These are phyloP conservation scores for Quercus lobata DNA, from an alignment of 331 rosid species.

Conservation along the genomic window DNA sequence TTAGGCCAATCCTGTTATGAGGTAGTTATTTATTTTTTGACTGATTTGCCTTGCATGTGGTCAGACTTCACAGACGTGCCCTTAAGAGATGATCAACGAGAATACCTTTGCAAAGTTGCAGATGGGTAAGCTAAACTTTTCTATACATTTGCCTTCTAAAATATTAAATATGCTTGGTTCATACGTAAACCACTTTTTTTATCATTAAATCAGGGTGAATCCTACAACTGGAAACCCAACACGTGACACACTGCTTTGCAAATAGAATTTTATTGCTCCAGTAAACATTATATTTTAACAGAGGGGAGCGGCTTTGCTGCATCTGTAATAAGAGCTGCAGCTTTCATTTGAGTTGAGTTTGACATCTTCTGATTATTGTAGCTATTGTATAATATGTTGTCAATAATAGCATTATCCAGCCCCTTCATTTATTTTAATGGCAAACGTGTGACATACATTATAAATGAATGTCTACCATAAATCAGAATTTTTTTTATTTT, in stretches of 20 bases:
- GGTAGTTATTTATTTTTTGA: conserved; percentile 10
- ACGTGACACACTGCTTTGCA: conserved; percentile 76
- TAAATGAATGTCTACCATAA: background rate
- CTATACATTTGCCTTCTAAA: background rate
- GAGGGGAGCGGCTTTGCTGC: background rate
- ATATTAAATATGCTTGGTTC: background rate
- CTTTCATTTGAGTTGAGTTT: background rate
- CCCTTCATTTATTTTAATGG: background rate
- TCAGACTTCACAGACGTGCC: conserved; percentile 93
- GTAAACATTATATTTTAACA: background rate
- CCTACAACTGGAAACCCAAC: conserved; percentile 80
- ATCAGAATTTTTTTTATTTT: background rate
- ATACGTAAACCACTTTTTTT: conserved; percentile 11
- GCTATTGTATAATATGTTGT: background rate
- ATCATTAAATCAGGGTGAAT: conserved; percentile 44
- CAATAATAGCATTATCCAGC: background rate
- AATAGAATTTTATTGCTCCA: conserved; percentile 20
- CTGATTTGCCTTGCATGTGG: conserved; percentile 11
- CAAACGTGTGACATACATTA: background rate
- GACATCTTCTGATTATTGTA: background rate
- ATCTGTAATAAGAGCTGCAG: background rate
- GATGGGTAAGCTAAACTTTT: conserved; percentile 52
- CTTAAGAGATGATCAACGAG: conserved; percentile 83
- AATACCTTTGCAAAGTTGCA: conserved; percentile 77
- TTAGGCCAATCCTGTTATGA: background rate